Conservation (phyloP, 768 basidiomycete species). For the Pleurotus salmoneostramineus region DNA sequence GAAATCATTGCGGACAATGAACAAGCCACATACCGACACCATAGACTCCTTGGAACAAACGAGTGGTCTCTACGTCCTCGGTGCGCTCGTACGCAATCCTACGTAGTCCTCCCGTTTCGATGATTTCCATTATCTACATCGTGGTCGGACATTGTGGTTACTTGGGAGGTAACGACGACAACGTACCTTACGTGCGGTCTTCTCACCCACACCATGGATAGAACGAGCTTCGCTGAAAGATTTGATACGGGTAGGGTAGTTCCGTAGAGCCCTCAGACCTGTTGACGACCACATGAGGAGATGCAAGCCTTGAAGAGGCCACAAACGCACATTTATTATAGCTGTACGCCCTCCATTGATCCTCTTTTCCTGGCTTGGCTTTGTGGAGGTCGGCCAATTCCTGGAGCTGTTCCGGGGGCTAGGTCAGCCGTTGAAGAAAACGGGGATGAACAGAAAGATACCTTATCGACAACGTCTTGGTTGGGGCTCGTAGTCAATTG, state of each 20-base stretch:
- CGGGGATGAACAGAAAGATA: constrained; percentile 16
- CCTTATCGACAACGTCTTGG: constrained; percentile 75
- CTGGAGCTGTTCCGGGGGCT: constrained; percentile 41
- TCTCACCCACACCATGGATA: constrained; percentile 64
- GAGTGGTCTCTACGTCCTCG: constrained; percentile 52
- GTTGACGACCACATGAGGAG: neutral
- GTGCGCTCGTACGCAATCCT: constrained; percentile 68
- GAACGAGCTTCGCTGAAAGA: constrained; percentile 54
- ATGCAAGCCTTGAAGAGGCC: neutral
- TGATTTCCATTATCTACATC: constrained; percentile 73
- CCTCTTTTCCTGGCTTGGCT: constrained; percentile 53
- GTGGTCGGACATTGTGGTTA: neutral
- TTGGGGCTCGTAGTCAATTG: constrained; percentile 44
- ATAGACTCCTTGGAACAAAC: constrained; percentile 76
- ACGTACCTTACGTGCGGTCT: constrained; percentile 70
- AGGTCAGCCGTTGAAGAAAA: neutral
- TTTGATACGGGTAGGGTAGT: constrained; percentile 53
- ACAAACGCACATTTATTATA: constrained; percentile 59
- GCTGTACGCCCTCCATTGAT: constrained; percentile 63
- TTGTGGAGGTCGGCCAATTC: constrained; percentile 66
- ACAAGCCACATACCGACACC: constrained; percentile 63
- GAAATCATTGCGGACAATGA: neutral
- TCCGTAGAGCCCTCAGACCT: constrained; percentile 60
- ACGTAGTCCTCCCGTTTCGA: constrained; percentile 66
- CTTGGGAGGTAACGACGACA: neutral